phyloP scores from a whole-genome alignment of 108 stramenopile species.

The Pseudonitzschia multistriata region DNA sequence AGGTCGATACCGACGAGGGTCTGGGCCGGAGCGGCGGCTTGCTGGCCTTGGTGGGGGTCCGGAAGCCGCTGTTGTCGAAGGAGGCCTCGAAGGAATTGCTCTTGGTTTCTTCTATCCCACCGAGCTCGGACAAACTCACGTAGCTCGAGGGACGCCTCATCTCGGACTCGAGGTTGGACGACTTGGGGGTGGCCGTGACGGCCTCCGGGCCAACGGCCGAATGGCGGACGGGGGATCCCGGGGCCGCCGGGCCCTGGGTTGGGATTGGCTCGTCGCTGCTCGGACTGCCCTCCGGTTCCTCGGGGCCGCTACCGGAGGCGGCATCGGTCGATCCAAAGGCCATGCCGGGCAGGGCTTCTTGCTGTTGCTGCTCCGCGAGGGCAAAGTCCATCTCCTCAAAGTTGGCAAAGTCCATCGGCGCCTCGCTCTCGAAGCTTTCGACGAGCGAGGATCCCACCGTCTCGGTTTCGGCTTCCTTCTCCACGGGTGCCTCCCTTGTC shows the following conservation, averaged over 20 bases:
- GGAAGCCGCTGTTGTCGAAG: background rate
- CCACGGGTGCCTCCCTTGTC: background rate
- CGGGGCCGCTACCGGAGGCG: too few relatives aligned
- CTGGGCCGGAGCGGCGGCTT: background rate
- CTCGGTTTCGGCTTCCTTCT: background rate
- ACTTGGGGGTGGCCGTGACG: background rate
- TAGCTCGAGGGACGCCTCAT: background rate
- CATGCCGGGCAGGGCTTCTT: background rate
- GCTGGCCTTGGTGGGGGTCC: background rate
- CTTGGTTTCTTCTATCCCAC: background rate
- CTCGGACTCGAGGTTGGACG: background rate
- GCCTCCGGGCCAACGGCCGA: too few relatives aligned
- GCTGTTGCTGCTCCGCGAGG: too few relatives aligned
- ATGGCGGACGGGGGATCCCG: too few relatives aligned
- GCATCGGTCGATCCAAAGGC: background rate
- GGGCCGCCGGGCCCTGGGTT: too few relatives aligned
- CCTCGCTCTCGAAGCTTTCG: too few relatives aligned
- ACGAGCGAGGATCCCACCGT: background rate
- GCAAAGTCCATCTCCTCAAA: background rate
- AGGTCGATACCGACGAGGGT: background rate
- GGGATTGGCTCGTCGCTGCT: too few relatives aligned
- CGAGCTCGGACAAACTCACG: background rate
- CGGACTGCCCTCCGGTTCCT: too few relatives aligned
- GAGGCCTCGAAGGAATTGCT: background rate
- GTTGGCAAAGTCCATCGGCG: background rate